phyloP scores from a whole-genome alignment of 192 early-diverging fungal genomes.

The Diversispora epigaea region DNA sequence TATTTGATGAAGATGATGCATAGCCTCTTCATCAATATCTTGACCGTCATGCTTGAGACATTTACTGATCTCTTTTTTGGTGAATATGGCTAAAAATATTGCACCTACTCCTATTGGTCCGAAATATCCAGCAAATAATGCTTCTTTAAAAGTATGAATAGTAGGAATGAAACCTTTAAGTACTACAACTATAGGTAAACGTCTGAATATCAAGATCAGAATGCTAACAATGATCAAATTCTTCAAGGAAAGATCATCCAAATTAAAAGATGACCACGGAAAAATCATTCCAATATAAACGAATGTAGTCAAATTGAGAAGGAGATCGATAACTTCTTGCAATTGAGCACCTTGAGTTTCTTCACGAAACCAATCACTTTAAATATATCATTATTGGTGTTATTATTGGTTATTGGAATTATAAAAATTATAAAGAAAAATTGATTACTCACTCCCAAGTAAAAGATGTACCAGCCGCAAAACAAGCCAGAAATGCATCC shows the following conservation, averaged over 20 bases:
- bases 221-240: conserved; percentile 58
- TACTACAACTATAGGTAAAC: conserved; percentile 65
- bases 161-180: conserved; percentile 65
- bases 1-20: background rate
- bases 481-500: conserved; percentile 65
- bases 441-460: conserved; percentile 62
- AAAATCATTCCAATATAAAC: conserved; percentile 83
- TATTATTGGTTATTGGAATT: background rate
- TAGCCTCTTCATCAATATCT: conserved; percentile 1
- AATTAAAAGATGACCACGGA: conserved; percentile 68
- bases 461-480: conserved; percentile 66
- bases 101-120: conserved; percentile 75
- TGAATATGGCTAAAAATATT: conserved; percentile 43
- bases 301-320: conserved; percentile 85
- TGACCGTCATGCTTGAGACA: background rate
- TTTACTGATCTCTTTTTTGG: conserved; percentile 5
- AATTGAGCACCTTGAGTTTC: conserved; percentile 74
- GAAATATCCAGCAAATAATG: conserved; percentile 85
- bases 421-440: no score
- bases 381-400: no score
- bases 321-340: conserved; percentile 78
- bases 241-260: conserved; percentile 57
- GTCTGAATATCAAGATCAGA: conserved; percentile 63
- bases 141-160: conserved; percentile 68
- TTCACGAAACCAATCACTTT: conserved; percentile 78